These are phyloP conservation scores for Rhynchospora pubera DNA, from an alignment of 176 grass and related monocot species.

Conservation along the genomic window DNA sequence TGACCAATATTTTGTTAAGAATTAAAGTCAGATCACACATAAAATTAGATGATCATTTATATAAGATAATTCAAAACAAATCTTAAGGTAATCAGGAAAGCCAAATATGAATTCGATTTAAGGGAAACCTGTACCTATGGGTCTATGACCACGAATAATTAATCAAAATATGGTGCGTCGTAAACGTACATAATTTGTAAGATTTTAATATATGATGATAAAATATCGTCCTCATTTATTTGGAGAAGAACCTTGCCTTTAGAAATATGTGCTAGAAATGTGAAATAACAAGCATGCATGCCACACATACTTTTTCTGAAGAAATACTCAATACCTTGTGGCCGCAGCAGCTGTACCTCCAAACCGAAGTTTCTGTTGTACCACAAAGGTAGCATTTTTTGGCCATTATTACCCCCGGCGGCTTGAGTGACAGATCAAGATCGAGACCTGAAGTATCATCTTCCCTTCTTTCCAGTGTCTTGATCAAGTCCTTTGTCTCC, in stretches of 20 bases:
- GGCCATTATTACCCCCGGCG: not conserved
- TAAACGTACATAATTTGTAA: not conserved
- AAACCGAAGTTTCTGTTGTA: not conserved
- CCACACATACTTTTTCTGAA: not conserved
- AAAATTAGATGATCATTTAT: not conserved
- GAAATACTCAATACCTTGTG: conserved; percentile 1
- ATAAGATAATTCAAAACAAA: not conserved
- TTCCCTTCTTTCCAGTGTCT: not conserved
- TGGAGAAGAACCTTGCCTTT: not conserved
- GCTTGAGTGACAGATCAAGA: conserved; percentile 1
- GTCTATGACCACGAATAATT: not conserved
- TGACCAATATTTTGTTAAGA: not conserved
- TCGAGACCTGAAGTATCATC: not conserved
- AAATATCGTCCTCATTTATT: not conserved
- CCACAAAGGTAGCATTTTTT: conserved; percentile 11
- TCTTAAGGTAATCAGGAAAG: not conserved
- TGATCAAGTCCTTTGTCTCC: conserved; percentile 9
- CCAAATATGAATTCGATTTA: not conserved
- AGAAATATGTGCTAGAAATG: not conserved
- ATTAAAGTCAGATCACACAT: not conserved
- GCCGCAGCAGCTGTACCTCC: conserved; percentile 1
- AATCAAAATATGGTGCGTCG: not conserved
- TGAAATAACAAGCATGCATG: not conserved
- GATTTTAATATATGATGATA: not conserved
- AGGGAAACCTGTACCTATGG: not conserved